These are phyloP conservation scores for Eryngium alpinum DNA, from an alignment of 140 eudicot species.

Conservation along the genomic window DNA sequence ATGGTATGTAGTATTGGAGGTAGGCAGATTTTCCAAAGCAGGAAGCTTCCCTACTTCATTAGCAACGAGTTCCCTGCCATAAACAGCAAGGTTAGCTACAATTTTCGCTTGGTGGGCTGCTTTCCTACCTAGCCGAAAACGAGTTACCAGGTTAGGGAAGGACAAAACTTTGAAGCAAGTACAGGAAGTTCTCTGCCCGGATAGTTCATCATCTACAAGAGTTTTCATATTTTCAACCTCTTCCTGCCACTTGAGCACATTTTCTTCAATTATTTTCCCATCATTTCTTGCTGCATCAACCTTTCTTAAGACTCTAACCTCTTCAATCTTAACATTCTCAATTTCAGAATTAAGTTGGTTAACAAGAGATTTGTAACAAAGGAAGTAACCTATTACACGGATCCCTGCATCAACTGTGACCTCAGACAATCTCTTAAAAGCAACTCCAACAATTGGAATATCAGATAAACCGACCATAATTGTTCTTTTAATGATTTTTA, in stretches of 20 bases:
- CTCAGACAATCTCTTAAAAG: neutral
- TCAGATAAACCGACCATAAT: neutral
- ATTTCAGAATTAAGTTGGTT: neutral
- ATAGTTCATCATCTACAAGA: neutral
- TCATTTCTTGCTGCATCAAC: neutral
- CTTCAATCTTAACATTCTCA: neutral
- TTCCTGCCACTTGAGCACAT: neutral
- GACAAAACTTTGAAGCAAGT: neutral
- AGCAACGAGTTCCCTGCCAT: neutral
- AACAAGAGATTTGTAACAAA: neutral
- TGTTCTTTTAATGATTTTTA: too few relatives aligned
- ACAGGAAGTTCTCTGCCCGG: neutral
- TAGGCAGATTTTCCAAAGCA: neutral
- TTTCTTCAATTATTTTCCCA: neutral
- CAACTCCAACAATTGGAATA: neutral
- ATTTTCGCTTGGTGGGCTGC: neutral
- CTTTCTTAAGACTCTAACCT: neutral
- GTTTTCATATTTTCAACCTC: neutral
- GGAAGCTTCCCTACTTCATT: neutral
- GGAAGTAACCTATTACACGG: neutral
- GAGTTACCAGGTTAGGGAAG: neutral
- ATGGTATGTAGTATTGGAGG: neutral
- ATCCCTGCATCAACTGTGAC: neutral
- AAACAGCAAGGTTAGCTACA: neutral
- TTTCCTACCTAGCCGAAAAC: neutral